Evolutionary conservation across 768 basidiomycete genomes (phyloP).

Genomic region (Crucibulum laeve): DNA sequence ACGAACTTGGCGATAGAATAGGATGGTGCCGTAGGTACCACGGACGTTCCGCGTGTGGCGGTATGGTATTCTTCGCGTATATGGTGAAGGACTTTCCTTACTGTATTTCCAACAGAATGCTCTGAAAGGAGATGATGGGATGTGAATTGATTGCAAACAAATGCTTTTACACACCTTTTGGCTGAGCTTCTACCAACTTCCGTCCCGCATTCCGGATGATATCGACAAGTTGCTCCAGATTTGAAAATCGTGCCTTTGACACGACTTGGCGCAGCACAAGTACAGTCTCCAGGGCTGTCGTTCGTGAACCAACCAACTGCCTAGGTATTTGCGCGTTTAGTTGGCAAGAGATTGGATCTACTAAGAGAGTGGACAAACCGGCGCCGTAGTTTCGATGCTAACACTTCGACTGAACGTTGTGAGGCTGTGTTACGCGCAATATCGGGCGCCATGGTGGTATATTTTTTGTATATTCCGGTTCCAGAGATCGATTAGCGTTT

Average conservation of each 20-base stretch:
- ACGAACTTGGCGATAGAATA: conserved; percentile 84
- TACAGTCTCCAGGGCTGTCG: conserved; percentile 86
- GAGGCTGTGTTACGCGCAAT: conserved; percentile 24
- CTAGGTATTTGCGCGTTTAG: conserved; percentile 34
- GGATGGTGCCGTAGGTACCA: conserved; percentile 29
- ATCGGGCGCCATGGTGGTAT: conserved; percentile 3
- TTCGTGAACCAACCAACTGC: conserved; percentile 87
- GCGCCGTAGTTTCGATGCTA: conserved; percentile 67
- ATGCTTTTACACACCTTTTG: conserved; percentile 65
- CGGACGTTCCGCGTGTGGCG: conserved; percentile 46
- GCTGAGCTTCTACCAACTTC: conserved; percentile 84
- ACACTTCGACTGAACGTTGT: conserved; percentile 60
- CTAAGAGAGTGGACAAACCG: conserved; percentile 51
- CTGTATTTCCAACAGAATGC: conserved; percentile 92
- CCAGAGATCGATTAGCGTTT: not conserved
- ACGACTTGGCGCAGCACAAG: conserved; percentile 88
- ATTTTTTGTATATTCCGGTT: not conserved
- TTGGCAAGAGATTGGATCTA: conserved; percentile 8
- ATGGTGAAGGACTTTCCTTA: conserved; percentile 88
- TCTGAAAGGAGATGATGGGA: conserved; percentile 46
- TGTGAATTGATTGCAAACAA: conserved; percentile 4
- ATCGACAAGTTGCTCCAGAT: conserved; percentile 79
- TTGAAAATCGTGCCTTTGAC: conserved; percentile 78
- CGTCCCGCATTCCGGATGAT: conserved; percentile 79
- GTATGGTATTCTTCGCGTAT: conserved; percentile 94